These are phyloP conservation scores for Epichloe baconii DNA, from an alignment of 2,329 filamentous ascomycete genomes.

Conservation along the genomic window DNA sequence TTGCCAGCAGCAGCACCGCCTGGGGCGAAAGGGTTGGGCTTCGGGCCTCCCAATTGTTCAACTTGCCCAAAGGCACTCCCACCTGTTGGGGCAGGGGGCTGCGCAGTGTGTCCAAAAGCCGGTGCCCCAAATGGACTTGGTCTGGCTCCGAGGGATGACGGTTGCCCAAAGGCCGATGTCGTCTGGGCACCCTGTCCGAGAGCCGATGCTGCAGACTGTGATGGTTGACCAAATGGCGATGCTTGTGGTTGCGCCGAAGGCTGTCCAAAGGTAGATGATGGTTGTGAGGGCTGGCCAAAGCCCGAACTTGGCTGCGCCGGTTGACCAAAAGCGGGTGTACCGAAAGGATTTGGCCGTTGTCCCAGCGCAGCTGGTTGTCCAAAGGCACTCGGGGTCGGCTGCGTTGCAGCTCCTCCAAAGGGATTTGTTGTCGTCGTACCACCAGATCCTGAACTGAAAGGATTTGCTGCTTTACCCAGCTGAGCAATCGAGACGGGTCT, in stretches of 20 bases:
- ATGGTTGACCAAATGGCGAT: slow-evolving; percentile 27
- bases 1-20: slow-evolving; percentile 7
- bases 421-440: slow-evolving; percentile 10
- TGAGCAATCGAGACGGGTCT: slow-evolving; percentile 14
- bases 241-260: slow-evolving; percentile 16
- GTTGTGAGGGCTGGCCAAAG: slow-evolving; percentile 14
- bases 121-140: slow-evolving; percentile 22
- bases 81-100: slow-evolving; percentile 6
- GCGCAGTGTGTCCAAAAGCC: slow-evolving; percentile 23
- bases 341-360: slow-evolving; percentile 23
- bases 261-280: slow-evolving; percentile 29
- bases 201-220: slow-evolving; percentile 19
- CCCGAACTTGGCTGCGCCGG: slow-evolving; percentile 18
- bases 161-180: slow-evolving; percentile 27
- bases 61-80: slow-evolving; percentile 20
- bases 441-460: slow-evolving; percentile 25
- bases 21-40: slow-evolving; percentile 24
- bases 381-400: slow-evolving; percentile 22
- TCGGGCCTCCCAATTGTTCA: slow-evolving; percentile 24
- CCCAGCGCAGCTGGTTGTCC: slow-evolving; percentile 23
- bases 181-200: slow-evolving; percentile 31
- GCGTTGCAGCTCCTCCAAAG: slow-evolving; percentile 17
- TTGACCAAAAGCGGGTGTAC: slow-evolving; percentile 21
- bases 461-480: slow-evolving; percentile 21
- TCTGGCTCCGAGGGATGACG: slow-evolving; percentile 20